phyloP scores from a whole-genome alignment of 768 basidiomycete genomes.

The Strobilomyces echinocephalus region DNA sequence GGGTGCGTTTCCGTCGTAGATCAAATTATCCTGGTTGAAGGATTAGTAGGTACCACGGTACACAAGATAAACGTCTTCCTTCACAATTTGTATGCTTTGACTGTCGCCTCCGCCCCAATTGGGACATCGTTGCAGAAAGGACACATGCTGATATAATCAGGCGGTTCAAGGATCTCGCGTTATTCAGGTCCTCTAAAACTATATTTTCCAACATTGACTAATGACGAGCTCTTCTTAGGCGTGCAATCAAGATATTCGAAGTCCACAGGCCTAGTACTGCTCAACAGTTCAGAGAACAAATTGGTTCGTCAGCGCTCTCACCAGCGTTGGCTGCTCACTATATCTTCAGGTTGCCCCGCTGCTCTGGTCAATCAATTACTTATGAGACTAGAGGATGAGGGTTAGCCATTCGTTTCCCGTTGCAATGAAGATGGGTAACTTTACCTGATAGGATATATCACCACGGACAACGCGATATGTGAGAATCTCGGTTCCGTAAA shows the following conservation, averaged over 20 bases:
- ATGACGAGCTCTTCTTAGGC: conserved; percentile 33
- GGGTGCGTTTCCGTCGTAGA: conserved; percentile 25
- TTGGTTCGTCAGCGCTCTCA: conserved; percentile 42
- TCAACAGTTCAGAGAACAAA: conserved; percentile 53
- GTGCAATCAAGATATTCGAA: conserved; percentile 69
- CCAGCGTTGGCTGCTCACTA: conserved; percentile 4
- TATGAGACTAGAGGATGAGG: conserved; percentile 66
- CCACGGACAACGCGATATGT: conserved; percentile 41
- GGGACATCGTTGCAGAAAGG: conserved; percentile 62
- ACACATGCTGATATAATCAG: conserved; percentile 52
- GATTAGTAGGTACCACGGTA: conserved; percentile 53
- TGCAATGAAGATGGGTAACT: conserved; percentile 5
- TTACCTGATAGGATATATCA: conserved; percentile 51
- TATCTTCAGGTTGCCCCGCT: conserved; percentile 45
- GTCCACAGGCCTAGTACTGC: conserved; percentile 38
- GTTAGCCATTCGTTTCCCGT: conserved; percentile 30
- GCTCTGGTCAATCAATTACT: conserved; percentile 58
- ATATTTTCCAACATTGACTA: neutral
- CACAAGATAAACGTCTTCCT: conserved; percentile 55
- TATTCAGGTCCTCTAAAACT: conserved; percentile 51
- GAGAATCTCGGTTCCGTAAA: conserved; percentile 47
- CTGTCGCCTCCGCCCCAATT: conserved; percentile 64
- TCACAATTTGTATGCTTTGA: conserved; percentile 66
- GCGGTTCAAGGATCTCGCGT: conserved; percentile 63
- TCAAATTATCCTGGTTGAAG: neutral